Evolutionary conservation across 352 stramenopile genomes (phyloP).

Genomic region (Globisporangium megalacanthum): DNA sequence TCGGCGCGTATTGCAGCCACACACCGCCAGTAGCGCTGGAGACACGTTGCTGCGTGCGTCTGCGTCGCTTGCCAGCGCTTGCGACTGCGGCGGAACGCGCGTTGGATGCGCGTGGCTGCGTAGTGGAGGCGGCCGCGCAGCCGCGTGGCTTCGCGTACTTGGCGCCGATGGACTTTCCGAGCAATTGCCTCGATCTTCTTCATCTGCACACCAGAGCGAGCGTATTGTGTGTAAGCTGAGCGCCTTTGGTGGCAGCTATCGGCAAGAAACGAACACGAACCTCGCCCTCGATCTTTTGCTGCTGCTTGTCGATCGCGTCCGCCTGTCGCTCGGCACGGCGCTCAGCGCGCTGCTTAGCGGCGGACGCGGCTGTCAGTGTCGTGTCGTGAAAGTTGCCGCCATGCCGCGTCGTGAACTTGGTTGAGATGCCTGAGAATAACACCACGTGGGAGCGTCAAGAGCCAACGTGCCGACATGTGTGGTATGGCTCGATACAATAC

Average conservation of each 20-base stretch:
- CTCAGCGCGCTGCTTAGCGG: slow-evolving; percentile 58
- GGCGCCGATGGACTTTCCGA: slow-evolving; percentile 53
- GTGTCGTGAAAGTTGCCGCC: slow-evolving; percentile 68
- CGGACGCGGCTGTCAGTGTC: slow-evolving; percentile 61
- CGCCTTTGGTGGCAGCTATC: not conserved
- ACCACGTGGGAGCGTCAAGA: not conserved
- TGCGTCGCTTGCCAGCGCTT: slow-evolving; percentile 11
- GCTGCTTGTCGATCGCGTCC: slow-evolving; percentile 69
- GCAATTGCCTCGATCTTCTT: slow-evolving; percentile 73
- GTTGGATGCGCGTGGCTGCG: slow-evolving; percentile 47
- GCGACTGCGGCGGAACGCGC: slow-evolving; percentile 26
- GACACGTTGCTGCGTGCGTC: slow-evolving; percentile 23
- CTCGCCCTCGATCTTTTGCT: slow-evolving; percentile 74
- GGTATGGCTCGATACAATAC: not conserved
- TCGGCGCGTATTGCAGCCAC: slow-evolving; percentile 13
- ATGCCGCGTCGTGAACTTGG: slow-evolving; percentile 80
- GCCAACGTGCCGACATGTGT: not conserved
- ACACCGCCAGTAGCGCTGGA: slow-evolving; percentile 43
- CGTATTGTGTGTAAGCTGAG: too few relatives aligned
- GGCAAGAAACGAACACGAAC: slow-evolving; percentile 16
- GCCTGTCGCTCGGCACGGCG: slow-evolving; percentile 57
- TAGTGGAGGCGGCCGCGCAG: slow-evolving; percentile 47
- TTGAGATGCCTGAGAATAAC: slow-evolving; percentile 50
- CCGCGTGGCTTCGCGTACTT: slow-evolving; percentile 61
- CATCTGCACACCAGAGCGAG: slow-evolving; percentile 31